phyloP scores from a whole-genome alignment of 805 yeast species.

The Monosporozyma aquatica region DNA sequence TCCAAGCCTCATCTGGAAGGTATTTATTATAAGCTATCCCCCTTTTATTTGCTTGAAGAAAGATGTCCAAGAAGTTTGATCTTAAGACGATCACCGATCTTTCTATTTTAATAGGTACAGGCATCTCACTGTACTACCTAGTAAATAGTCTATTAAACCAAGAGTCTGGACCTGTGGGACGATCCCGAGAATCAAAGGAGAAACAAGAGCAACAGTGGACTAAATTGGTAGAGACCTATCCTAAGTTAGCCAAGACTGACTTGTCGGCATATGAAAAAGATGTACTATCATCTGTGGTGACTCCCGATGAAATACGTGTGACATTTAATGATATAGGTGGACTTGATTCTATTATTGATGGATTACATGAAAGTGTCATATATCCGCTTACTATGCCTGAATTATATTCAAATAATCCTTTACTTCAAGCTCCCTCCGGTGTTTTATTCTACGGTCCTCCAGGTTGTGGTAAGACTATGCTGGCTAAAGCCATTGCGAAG shows the following conservation, averaged over 20 bases:
- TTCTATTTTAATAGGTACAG: constrained; percentile 50
- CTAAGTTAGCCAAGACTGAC: constrained; percentile 40
- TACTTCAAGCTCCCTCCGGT: constrained; percentile 89
- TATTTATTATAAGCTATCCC: too few species aligned
- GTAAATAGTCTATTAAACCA: constrained; percentile 37
- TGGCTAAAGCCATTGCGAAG: constrained; percentile 88
- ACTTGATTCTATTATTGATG: constrained; percentile 69
- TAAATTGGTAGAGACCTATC: constrained; percentile 49
- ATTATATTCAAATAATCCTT: constrained; percentile 58
- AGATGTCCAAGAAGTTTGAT: constrained; percentile 33
- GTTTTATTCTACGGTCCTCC: constrained; percentile 92
- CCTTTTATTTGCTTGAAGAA: too few species aligned
- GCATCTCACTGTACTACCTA: constrained; percentile 60
- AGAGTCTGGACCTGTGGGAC: constrained; percentile 35
- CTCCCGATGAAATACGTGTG: constrained; percentile 74
- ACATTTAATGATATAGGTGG: constrained; percentile 85
- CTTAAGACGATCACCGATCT: constrained; percentile 37
- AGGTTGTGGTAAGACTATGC: constrained; percentile 96
- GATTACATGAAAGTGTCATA: constrained; percentile 77
- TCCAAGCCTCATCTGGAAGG: too few species aligned
- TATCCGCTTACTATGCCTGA: constrained; percentile 78
- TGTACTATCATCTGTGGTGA: constrained; percentile 68
- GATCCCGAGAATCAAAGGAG: constrained; percentile 51
- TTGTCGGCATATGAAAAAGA: constrained; percentile 66
- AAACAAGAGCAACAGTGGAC: constrained; percentile 50